Base-by-base conservation (phyloP, 495 filamentous ascomycete species). In the Penicillium cinerascens region DNA sequence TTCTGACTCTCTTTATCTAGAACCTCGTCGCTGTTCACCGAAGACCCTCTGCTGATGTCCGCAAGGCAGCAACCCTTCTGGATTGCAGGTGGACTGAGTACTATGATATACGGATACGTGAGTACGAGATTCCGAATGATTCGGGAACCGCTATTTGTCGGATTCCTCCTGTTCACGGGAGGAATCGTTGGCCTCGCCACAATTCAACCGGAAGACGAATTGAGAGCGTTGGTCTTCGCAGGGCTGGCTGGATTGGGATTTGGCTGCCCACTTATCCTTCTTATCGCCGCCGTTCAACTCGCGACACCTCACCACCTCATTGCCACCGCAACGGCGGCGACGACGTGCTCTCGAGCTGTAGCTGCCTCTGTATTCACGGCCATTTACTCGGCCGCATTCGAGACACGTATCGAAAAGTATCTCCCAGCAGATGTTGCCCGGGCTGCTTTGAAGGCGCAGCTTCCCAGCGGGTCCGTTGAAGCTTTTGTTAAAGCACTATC, bases 231-330 rank as follows among this genome's bases (percentile, higher is more conserved):
- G 20, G 41, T 35, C 9, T 55, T 55, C 33, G 3, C 23, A 21
- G 52, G 27, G 4, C 33, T 54, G 4, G 44, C 51, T 3, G 51
- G 51, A 4, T 18, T 55, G 0, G 52, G 52, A 3, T 55, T 49
- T 18, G 52, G 46, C 0, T 20, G 17, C 3, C 52, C 52, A 10
- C 17, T 55, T 8, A 55, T 55, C 8, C 41, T 55, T 20, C 20
- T 49, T 9, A 55, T 55, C 33, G 41, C 46, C 3, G 52, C 38
- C 1, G 52, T 55, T 16, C 52, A 55, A 17, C 40, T 52, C 29
- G 44, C 49, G 26, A 45, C 42, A 15, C 49, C 49, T 1, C 49
- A 52, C 17, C 42, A 52, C 27, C 35, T 52, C 1, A 52, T 45
- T 10, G 49, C 49, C 9, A 52, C 49, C 8, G 49, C 49, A 16